Evolutionary conservation across 2,329 filamentous ascomycete species (phyloP).

Genomic region (Diaporthe citriasiana): DNA sequence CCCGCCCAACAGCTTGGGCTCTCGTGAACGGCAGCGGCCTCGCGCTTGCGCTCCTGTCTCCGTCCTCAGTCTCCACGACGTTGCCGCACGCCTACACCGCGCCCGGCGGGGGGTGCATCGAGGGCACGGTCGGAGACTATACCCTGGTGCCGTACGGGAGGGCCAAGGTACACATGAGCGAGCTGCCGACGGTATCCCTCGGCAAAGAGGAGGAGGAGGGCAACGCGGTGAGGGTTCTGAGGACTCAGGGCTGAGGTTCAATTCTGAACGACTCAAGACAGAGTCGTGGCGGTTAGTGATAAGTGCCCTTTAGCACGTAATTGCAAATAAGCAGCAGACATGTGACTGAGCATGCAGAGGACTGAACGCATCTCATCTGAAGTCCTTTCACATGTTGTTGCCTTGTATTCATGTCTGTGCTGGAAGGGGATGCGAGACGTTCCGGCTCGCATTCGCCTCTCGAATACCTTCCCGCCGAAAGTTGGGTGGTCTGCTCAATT

Average conservation of each 20-base stretch:
- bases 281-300: not conserved
- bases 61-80: conserved; percentile 57
- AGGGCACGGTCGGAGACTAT: conserved; percentile 23
- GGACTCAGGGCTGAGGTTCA: not conserved
- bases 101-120: conserved; percentile 33
- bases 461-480: not conserved
- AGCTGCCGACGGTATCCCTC: conserved; percentile 36
- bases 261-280: not conserved
- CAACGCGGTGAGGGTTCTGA: not conserved
- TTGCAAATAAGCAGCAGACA: not conserved
- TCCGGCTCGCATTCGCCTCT: not conserved
- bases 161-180: conserved; percentile 45
- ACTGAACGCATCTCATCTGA: no score
- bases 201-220: not conserved
- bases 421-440: not conserved
- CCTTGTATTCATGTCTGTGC: not conserved
- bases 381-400: not conserved
- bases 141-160: conserved; percentile 43
- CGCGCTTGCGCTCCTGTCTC: conserved; percentile 64
- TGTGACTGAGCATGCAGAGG: not conserved
- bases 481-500: not conserved
- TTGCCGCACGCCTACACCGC: conserved; percentile 44
- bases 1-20: conserved; percentile 63
- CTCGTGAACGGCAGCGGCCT: conserved; percentile 58
- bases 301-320: not conserved